Evolutionary conservation across 345 rosid species (phyloP), one percentile per base, ranked within the genome.

Genomic region (Lumnitzera racemosa): DNA sequence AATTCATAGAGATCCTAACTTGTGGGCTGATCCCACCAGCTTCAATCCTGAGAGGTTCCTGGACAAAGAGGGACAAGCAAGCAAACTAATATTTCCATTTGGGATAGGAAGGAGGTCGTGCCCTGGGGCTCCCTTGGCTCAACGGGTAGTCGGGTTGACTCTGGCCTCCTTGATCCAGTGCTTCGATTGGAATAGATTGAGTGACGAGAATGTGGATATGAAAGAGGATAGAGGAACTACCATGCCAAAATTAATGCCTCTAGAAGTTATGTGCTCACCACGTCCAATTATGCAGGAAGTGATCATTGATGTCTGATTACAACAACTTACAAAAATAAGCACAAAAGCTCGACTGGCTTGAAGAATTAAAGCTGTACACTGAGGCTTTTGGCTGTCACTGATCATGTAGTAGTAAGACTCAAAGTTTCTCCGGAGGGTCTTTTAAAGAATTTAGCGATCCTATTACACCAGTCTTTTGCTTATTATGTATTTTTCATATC

Each of bases 41-140:
- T 84, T 84, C 49, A 68, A 75, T 53, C 87, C 90, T 1, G 83
- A 79, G 58, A 79, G 87, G 43, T 81, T 78, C 3, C 76, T 73
- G 48, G 67, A 24, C 3, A 72, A 56, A 2, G 74, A 60, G n/a
- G 61, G 43, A 7, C 43, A 58, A 25, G 61, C 59, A 13, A 50
- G 46, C 2, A 84, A 74, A 63, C 36, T 73, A 13, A 25, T 64
- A 29, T 7, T 81, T 60, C 68, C 83, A 8, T 81, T 81, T 24
- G 87, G 84, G 60, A 29, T 75, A 24, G 84, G 87, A 55, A 71
- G 85, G 49, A 47, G 87, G 65, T 70, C 81, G 13, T 84, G 85
- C 53, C 87, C 83, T 6, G 87, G 83, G n/a, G 62, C 64, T 0
- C 67, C 51, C 46, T 55, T 84, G 25, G 85, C 76, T 12, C 74